Base-by-base conservation (phyloP, 768 basidiomycete genomes). In the Pleurotus citrinopileatus region DNA sequence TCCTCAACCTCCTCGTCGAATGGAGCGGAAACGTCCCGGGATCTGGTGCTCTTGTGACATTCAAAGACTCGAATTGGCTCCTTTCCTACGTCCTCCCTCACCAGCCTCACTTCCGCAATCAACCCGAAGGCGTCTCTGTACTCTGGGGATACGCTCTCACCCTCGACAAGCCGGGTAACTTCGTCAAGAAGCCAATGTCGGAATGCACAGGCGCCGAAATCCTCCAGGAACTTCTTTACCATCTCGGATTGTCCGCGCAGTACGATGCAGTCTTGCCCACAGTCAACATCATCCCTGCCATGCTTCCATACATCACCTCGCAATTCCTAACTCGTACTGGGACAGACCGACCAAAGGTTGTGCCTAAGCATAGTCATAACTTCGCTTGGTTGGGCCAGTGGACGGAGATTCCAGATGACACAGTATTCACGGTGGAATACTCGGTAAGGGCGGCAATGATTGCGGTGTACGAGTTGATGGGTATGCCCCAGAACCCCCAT, bases 51-150 rank as follows among this genome's bases (percentile, higher is more conserved):
- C 46, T 48, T 27, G 46, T 48, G 25, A 48, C 46, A 2, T 48
- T 48, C 46, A 48, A 48, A 48, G 46, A 48, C 19, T 48, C 46
- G 4, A 48, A 48, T 3, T 48, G 46, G 46, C 46, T 48, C 4
- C 46, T 48, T 20, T 48, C 46, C 46, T 48, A 48, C 46, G 46
- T 48, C 17, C 46, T 48, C 19, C 46, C 46, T n/a, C 46, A 48
- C n/a, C 46, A 48, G 13, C 46, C 46, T 12, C 46, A 48, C 27
- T 48, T 48, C 46, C 46, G 46, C 22, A 29, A 29, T 3, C 46
- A 48, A 19, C 46, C 46, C 19, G 46, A 48, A 19, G 28, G 46
- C 0, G 46, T 48, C 28, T 48, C 46, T 3, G 46, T 48, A 9
- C 27, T 48, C 46, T 48, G 46, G 46, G 46, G 46, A 28, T 48